A percentile compares a stretch with the other conserved stretches of the same genome.
These are phyloP conservation scores for Tagetes patula DNA, from an alignment of 129 eudicot species.

Conservation along the genomic window DNA sequence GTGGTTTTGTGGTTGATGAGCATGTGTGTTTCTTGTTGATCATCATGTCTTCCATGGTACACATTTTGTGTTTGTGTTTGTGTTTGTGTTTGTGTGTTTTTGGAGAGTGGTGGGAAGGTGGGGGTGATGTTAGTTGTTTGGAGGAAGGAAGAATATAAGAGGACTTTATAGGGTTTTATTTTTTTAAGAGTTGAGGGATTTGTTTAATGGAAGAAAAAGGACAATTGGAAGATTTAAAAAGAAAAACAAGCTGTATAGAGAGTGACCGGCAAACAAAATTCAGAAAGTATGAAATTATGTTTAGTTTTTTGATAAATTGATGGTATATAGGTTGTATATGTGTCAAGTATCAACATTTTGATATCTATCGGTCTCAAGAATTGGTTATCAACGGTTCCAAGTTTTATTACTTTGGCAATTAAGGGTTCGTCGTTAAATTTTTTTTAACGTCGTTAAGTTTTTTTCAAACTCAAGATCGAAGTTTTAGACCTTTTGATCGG, in stretches of 20 bases:
- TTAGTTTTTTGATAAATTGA: too few species aligned
- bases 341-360: too few species aligned
- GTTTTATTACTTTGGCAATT: too few species aligned
- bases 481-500: too few species aligned
- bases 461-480: too few species aligned
- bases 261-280: constrained; percentile 53
- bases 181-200: constrained; percentile 8
- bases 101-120: constrained; percentile 33
- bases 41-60: constrained; percentile 55
- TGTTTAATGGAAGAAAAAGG: constrained; percentile 29
- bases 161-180: constrained; percentile 39
- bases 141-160: constrained; percentile 40
- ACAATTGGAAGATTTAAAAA: constrained; percentile 40
- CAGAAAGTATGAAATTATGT: constrained; percentile 17
- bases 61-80: constrained; percentile 30
- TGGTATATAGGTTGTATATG: too few species aligned
- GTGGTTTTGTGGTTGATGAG: constrained; percentile 32
- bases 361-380: too few species aligned
- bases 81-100: constrained; percentile 12
- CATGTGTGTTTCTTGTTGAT: constrained; percentile 54
- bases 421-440: too few species aligned
- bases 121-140: constrained; percentile 29
- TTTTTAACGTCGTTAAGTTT: too few species aligned
- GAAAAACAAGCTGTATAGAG: constrained; percentile 48
- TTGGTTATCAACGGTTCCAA: too few species aligned